Evolutionary conservation across 1,284 basidiomycete species (phyloP).

Genomic region (Gymnopus androsaceus): DNA sequence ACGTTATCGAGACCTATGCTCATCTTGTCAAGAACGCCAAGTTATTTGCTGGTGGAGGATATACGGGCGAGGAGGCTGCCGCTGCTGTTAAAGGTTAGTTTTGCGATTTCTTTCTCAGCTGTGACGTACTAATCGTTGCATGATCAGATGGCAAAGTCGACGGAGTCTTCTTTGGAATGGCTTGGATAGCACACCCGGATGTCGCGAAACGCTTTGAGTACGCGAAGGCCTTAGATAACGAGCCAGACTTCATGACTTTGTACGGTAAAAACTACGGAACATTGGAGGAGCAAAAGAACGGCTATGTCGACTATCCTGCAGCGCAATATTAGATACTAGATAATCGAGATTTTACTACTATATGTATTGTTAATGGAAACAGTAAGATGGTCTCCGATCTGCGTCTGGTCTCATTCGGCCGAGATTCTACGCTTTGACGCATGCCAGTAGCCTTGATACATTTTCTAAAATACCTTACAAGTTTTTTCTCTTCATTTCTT

Average conservation of each 20-base stretch:
- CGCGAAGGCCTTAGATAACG: slow-evolving; percentile 35
- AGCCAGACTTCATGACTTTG: slow-evolving; percentile 27
- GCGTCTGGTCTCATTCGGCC: too few relatives aligned
- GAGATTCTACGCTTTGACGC: too few relatives aligned
- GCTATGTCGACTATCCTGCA: slow-evolving; percentile 18
- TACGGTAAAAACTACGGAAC: slow-evolving; percentile 23
- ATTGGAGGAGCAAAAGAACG: slow-evolving; percentile 10
- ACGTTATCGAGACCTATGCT: slow-evolving; percentile 35
- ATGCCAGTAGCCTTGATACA: too few relatives aligned
- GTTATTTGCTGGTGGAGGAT: slow-evolving; percentile 34
- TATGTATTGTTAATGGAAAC: too few relatives aligned
- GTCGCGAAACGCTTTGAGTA: slow-evolving; percentile 34
- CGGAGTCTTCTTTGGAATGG: slow-evolving; percentile 33
- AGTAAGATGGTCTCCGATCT: too few relatives aligned
- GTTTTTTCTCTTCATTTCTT: too few relatives aligned
- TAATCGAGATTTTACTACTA: too few relatives aligned
- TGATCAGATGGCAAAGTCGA: slow-evolving; percentile 31
- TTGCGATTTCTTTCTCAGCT: not conserved
- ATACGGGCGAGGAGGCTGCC: slow-evolving; percentile 38
- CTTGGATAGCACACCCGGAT: slow-evolving; percentile 38
- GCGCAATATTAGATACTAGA: slow-evolving; percentile 6
- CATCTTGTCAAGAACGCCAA: slow-evolving; percentile 32
- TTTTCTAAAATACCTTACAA: too few relatives aligned
- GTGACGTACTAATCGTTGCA: too few relatives aligned
- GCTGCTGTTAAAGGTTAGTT: slow-evolving; percentile 21